phyloP scores from a whole-genome alignment of 176 grass and related monocot genomes.

The Zoysia japonica region DNA sequence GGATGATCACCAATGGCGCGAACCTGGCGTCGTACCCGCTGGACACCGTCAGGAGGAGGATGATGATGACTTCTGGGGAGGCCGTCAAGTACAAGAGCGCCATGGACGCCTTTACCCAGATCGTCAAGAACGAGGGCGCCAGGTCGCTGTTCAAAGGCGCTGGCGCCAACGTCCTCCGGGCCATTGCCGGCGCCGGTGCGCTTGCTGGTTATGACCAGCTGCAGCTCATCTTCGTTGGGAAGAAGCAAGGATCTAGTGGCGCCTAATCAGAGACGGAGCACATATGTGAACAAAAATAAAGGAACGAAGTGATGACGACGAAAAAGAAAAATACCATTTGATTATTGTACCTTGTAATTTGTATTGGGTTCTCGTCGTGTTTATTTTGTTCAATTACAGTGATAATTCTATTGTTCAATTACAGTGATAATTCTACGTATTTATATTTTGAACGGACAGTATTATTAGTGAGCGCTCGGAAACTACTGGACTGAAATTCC shows the following conservation, averaged over 20 bases:
- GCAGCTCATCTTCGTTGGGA: conserved; percentile 59
- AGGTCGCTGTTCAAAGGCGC: conserved; percentile 39
- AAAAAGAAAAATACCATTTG: conserved; percentile 17
- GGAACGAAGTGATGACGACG: not conserved
- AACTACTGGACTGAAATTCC: too few relatives aligned
- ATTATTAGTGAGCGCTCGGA: not conserved
- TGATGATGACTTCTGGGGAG: conserved; percentile 43
- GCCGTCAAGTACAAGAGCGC: conserved; percentile 32
- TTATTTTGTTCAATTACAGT: not conserved
- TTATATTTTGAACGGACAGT: not conserved
- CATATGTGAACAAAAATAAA: not conserved
- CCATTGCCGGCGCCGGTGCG: conserved; percentile 20
- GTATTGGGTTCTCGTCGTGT: not conserved
- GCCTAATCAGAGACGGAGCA: conserved; percentile 19
- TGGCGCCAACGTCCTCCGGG: conserved; percentile 36
- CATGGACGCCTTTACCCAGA: conserved; percentile 31
- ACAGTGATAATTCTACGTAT: not conserved
- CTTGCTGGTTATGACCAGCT: conserved; percentile 61
- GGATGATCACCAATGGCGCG: conserved; percentile 36
- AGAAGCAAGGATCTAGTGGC: conserved; percentile 56
- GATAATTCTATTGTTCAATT: not conserved
- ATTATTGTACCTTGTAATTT: not conserved
- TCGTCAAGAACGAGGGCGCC: conserved; percentile 39
- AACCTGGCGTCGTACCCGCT: conserved; percentile 21
- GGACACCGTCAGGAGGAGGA: conserved; percentile 39